These are phyloP conservation scores for Xylaria flabelliformis DNA, from an alignment of 495 filamentous ascomycete species.

Conservation along the genomic window DNA sequence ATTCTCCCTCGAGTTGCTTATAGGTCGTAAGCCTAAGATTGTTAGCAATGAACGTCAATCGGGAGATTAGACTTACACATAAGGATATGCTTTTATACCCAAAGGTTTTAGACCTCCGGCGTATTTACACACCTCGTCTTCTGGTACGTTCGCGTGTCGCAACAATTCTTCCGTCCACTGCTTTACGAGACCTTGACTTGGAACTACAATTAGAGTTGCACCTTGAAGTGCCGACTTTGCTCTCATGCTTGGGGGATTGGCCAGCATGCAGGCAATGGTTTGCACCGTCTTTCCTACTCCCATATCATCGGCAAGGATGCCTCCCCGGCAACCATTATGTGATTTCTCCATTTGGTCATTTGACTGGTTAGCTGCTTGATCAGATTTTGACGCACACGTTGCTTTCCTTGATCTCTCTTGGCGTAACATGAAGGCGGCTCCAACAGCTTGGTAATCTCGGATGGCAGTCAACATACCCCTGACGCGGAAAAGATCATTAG, in stretches of 20 bases:
- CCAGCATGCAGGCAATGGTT: slow-evolving; percentile 69
- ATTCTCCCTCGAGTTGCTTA: slow-evolving; percentile 13
- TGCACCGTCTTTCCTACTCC: slow-evolving; percentile 79
- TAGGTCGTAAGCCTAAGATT: slow-evolving; percentile 12
- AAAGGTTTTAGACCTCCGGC: not conserved
- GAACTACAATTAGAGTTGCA: slow-evolving; percentile 15
- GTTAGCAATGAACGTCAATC: not conserved
- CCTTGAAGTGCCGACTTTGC: slow-evolving; percentile 24
- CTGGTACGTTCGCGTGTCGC: not conserved
- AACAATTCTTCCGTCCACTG: slow-evolving; percentile 13
- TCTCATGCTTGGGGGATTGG: slow-evolving; percentile 50
- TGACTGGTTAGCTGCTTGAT: not conserved
- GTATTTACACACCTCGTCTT: not conserved
- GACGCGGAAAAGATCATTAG: slow-evolving; percentile 27
- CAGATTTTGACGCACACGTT: not conserved
- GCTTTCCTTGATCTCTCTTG: slow-evolving; percentile 28
- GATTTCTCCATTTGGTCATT: not conserved
- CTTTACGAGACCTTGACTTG: slow-evolving; percentile 3
- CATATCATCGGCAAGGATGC: slow-evolving; percentile 77
- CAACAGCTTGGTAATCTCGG: slow-evolving; percentile 39
- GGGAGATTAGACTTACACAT: not conserved
- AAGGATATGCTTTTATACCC: not conserved
- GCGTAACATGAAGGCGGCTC: slow-evolving; percentile 42
- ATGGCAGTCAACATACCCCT: slow-evolving; percentile 37
- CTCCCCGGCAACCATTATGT: slow-evolving; percentile 48